These are phyloP conservation scores for Hyaloperonospora arabidopsidis DNA, from an alignment of 352 stramenopile species.

Conservation along the genomic window DNA sequence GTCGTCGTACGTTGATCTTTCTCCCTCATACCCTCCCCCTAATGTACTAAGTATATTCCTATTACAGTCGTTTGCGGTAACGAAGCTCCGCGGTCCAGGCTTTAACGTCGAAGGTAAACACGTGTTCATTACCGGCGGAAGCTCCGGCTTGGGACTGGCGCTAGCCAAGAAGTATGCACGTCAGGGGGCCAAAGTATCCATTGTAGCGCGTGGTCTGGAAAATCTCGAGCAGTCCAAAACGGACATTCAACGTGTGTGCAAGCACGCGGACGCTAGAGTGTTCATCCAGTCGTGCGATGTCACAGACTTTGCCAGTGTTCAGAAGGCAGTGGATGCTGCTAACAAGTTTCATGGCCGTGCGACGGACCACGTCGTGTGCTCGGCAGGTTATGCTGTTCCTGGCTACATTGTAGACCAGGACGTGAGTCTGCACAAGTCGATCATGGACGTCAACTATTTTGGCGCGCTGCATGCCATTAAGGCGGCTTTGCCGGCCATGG, in stretches of 20 bases:
- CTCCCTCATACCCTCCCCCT: no score
- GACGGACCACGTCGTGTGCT: conserved; percentile 71
- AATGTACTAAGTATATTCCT: no score
- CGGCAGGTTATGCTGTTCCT: conserved; percentile 45
- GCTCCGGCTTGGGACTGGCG: conserved; percentile 56
- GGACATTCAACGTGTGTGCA: conserved; percentile 45
- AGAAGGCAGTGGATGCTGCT: conserved; percentile 53
- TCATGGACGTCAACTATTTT: conserved; percentile 87
- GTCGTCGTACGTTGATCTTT: no score
- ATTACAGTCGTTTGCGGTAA: conserved; percentile 51
- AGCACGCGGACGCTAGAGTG: conserved; percentile 30
- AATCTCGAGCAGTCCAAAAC: conserved; percentile 58
- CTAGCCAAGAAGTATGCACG: conserved; percentile 63
- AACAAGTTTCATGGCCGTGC: conserved; percentile 56
- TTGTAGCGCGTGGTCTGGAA: conserved; percentile 47
- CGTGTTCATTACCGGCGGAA: conserved; percentile 74
- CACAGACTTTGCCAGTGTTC: conserved; percentile 46
- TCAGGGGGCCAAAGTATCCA: conserved; percentile 63
- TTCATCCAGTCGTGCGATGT: conserved; percentile 76
- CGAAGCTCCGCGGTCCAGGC: conserved; percentile 50
- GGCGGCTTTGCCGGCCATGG: conserved; percentile 71
- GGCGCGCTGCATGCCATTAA: conserved; percentile 72
- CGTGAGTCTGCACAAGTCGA: conserved; percentile 58
- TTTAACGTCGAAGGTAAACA: conserved; percentile 76
- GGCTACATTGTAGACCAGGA: conserved; percentile 77